Base-by-base conservation (phyloP, 352 stramenopile species). In the Proteromonas lacertae region DNA sequence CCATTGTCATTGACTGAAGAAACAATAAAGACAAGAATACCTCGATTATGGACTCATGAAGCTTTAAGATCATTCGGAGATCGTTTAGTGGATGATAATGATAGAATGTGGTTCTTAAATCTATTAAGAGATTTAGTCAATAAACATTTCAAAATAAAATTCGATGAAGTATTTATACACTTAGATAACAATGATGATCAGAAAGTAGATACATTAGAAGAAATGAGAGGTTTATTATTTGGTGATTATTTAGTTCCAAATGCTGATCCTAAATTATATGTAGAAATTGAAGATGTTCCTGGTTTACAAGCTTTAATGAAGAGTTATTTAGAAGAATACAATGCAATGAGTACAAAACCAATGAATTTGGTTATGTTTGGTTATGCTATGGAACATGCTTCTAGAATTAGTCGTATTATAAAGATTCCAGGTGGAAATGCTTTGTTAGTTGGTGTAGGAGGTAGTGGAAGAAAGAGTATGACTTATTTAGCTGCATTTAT, bases 361-460 rank as follows among this genome's bases (percentile, higher is more conserved):
- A 90, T 91, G 76, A 77, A 89, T 40, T 46, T 91, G 2, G 76
- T 91, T 3, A 84, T 91, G 69, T 91, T 91, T 42, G 52, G 83
- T 16, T 90, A 90, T 41, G 76, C 76, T 4, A 81, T 90, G 32
- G 72, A 91, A 43, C 76, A 91, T 38, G 53, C 91, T 33, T 82
- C 63, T 10, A 57, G 75, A 4, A 78, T 87, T 39, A 53, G 69
- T 7, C 66, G 76, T 14, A 65, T 90, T 23, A 58, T 91, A 2
- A 84, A 82, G 21, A 90, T 91, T 72, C 70, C 74, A 1, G 66
- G 73, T 3, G 76, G 76, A 1, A 90, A 91, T 29, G 59, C 65
- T 5, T 42, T 91, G 35, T 59, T 91, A 12, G 70, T 90, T 1
- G 76, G 76, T 22, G 76, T 91, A 0, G 76, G 76, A 35, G 76